Evolutionary conservation across 768 basidiomycete genomes (phyloP).

Genomic region (Mycena galopus): DNA sequence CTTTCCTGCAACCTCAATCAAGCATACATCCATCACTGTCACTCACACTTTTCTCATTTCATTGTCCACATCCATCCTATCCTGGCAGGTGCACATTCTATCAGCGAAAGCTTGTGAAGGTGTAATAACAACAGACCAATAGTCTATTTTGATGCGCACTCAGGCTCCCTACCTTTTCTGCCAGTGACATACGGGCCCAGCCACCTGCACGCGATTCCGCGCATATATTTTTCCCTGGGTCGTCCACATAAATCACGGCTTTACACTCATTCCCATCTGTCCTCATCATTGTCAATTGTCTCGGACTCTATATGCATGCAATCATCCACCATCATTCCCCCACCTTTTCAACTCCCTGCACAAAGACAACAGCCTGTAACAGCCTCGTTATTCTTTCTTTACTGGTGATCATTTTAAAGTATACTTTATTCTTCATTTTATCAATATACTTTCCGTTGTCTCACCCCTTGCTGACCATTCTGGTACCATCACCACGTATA

Average conservation of each 20-base stretch:
- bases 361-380: constrained; percentile 64
- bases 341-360: constrained; percentile 61
- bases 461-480: constrained; percentile 38
- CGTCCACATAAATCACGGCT: constrained; percentile 35
- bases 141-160: constrained; percentile 19
- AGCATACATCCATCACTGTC: constrained; percentile 71
- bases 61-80: constrained; percentile 55
- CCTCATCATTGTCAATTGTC: constrained; percentile 53
- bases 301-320: constrained; percentile 68
- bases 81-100: constrained; percentile 64
- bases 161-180: constrained; percentile 32
- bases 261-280: constrained; percentile 38
- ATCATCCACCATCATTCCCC: constrained; percentile 66
- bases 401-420: constrained; percentile 71
- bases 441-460: constrained; percentile 62
- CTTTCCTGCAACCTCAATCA: constrained; percentile 72
- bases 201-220: constrained; percentile 38
- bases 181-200: constrained; percentile 38
- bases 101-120: constrained; percentile 43
- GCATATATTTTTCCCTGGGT: constrained; percentile 39
- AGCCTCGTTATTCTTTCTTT: constrained; percentile 56
- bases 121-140: constrained; percentile 36
- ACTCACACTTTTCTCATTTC: constrained; percentile 69
- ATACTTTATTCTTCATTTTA: constrained; percentile 91
- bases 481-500: constrained; percentile 56